A percentile compares a stretch with the other conserved stretches of the same genome.
Conservation (phyloP, 768 basidiomycete species). For the Hericium erinaceus region DNA sequence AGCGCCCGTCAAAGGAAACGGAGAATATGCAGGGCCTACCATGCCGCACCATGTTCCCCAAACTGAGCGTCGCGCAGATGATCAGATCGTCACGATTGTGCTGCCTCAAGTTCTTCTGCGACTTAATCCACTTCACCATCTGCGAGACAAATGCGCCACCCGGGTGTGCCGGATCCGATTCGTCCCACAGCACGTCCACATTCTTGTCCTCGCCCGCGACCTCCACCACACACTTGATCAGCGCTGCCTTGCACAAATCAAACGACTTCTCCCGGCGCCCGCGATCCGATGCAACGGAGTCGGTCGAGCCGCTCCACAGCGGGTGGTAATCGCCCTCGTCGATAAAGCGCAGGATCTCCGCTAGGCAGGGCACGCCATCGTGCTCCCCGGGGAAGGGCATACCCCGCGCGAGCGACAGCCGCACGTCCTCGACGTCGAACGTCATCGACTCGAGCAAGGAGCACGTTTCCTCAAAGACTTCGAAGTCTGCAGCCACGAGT, state of each 20-base stretch:
- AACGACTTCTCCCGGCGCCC: conserved; percentile 62
- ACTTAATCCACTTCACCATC: conserved; percentile 71
- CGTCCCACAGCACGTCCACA: conserved; percentile 69
- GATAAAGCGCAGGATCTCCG: conserved; percentile 61
- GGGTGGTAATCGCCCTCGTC: conserved; percentile 62
- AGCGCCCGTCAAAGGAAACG: background rate
- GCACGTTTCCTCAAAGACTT: conserved; percentile 64
- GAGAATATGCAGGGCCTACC: conserved; percentile 33
- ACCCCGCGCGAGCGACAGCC: conserved; percentile 61
- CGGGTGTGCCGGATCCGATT: conserved; percentile 41
- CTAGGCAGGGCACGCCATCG: conserved; percentile 47
- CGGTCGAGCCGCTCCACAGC: conserved; percentile 43
- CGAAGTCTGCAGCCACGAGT: conserved; percentile 58
- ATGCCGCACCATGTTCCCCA: conserved; percentile 74
- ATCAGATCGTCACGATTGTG: conserved; percentile 61
- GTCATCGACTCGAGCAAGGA: conserved; percentile 69
- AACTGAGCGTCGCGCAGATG: conserved; percentile 72
- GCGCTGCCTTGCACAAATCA: conserved; percentile 74
- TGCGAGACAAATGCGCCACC: conserved; percentile 65
- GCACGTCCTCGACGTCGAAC: conserved; percentile 70
- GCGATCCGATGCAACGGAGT: conserved; percentile 23
- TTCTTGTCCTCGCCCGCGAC: conserved; percentile 77
- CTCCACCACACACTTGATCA: conserved; percentile 81
- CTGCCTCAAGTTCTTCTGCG: conserved; percentile 33
- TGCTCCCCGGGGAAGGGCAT: conserved; percentile 50